A percentile compares a stretch with the other conserved stretches of the same genome.
These are phyloP conservation scores for Diddensiella caesifluorescens DNA, from an alignment of 805 yeast species.

Conservation along the genomic window DNA sequence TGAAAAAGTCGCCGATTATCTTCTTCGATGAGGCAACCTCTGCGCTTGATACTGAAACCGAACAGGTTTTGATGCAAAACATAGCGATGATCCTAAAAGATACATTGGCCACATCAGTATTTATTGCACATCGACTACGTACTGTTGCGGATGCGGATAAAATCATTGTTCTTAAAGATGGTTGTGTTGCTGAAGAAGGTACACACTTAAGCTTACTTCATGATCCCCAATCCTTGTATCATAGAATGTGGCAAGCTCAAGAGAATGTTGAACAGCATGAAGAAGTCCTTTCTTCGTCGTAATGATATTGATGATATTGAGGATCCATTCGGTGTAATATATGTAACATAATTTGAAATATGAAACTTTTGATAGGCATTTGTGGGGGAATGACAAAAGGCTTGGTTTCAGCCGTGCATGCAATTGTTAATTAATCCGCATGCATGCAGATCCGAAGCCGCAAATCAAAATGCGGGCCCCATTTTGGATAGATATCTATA, in stretches of 20 bases:
- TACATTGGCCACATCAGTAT: conserved; percentile 64
- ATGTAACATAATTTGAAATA: too few species aligned
- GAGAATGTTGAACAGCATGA: too few species aligned
- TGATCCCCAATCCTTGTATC: conserved; percentile 57
- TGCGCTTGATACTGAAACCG: conserved; percentile 95
- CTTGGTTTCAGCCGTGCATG: too few species aligned
- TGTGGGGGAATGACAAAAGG: too few species aligned
- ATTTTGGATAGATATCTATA: too few species aligned
- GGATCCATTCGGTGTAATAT: too few species aligned
- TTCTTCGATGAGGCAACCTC: conserved; percentile 96
- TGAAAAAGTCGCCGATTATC: conserved; percentile 82
- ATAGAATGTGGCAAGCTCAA: conserved; percentile 86
- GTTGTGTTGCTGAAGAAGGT: conserved; percentile 83
- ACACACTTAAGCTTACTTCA: conserved; percentile 60
- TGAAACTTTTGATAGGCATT: too few species aligned
- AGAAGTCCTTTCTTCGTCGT: too few species aligned
- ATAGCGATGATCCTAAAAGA: conserved; percentile 61
- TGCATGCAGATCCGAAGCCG: too few species aligned
- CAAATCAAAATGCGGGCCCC: too few species aligned
- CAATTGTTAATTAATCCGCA: too few species aligned
- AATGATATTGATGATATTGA: too few species aligned
- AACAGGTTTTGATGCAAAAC: conserved; percentile 72
- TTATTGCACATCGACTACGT: conserved; percentile 89
- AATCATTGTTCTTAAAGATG: conserved; percentile 78
- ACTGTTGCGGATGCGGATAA: conserved; percentile 92